A percentile compares a stretch with the other conserved stretches of the same genome.
phyloP scores from a whole-genome alignment of 2,329 filamentous ascomycete species.

The Aspergillus arachidicola region DNA sequence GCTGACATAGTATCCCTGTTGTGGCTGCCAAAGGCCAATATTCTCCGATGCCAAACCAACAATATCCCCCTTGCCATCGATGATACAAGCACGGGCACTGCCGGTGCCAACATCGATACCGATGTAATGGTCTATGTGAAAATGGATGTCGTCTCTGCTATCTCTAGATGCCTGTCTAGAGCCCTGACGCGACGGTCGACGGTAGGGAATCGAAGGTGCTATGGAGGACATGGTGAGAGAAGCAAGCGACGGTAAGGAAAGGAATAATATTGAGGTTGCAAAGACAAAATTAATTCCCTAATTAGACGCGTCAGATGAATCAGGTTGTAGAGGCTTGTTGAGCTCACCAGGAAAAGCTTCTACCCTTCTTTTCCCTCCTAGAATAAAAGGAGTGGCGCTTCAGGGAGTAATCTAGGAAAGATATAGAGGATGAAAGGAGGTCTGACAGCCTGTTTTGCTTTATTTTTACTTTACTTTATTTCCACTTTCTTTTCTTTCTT shows the following conservation, averaged over 20 bases:
- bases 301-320: neutral
- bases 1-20: slow-evolving; percentile 72
- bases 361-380: too few relatives aligned
- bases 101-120: slow-evolving; percentile 97
- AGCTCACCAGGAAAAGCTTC: neutral
- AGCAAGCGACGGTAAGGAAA: neutral
- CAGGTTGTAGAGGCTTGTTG: neutral
- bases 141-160: slow-evolving; percentile 59
- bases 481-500: neutral
- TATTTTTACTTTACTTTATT: neutral
- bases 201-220: slow-evolving; percentile 31
- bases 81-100: slow-evolving; percentile 92
- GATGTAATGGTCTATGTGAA: slow-evolving; percentile 66
- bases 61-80: slow-evolving; percentile 89
- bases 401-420: neutral
- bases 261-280: neutral
- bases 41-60: slow-evolving; percentile 70
- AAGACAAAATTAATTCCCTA: neutral
- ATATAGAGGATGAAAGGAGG: neutral
- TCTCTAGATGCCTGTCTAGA: slow-evolving; percentile 45
- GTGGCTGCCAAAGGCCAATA: slow-evolving; percentile 79
- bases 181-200: slow-evolving; percentile 33
- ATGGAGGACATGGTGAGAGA: slow-evolving; percentile 31
- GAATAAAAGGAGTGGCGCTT: too few relatives aligned
- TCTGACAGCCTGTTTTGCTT: neutral